Conservation (phyloP, 345 rosid species). For the Eucalyptus regnans region DNA sequence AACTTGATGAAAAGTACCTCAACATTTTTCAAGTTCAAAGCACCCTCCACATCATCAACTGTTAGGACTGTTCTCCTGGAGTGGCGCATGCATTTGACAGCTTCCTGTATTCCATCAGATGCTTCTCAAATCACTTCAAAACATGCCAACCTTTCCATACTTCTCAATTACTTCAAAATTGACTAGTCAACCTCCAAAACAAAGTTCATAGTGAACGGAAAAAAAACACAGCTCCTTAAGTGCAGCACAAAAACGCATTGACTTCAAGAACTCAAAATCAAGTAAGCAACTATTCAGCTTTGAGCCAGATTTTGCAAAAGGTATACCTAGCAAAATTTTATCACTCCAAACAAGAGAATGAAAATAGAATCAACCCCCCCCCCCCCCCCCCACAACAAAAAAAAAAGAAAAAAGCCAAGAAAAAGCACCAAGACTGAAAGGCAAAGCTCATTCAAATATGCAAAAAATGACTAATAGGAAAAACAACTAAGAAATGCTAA, state of each 20-base stretch:
- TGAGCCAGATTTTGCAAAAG: neutral
- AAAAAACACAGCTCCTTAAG: neutral
- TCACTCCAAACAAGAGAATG: neutral
- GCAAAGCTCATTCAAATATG: neutral
- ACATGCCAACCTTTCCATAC: neutral
- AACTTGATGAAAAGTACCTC: slow-evolving; percentile 37
- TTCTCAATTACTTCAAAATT: neutral
- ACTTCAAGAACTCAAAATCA: neutral
- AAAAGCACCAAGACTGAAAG: neutral
- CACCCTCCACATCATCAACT: slow-evolving; percentile 72
- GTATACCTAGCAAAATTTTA: neutral
- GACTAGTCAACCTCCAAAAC: neutral
- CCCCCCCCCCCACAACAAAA: accelerated
- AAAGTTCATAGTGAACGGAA: neutral
- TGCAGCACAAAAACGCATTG: neutral
- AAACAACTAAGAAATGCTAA: neutral
- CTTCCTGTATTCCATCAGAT: slow-evolving; percentile 41
- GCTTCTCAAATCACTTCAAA: neutral
- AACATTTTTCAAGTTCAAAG: slow-evolving; percentile 69
- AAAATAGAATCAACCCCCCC: neutral
- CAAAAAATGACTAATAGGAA: neutral
- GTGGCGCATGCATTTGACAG: slow-evolving; percentile 94
- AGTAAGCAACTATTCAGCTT: neutral
- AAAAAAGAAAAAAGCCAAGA: neutral
- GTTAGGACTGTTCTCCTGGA: slow-evolving; percentile 72